These are phyloP conservation scores for Nakazawaea molendinolei DNA, from an alignment of 805 yeast species.

Conservation along the genomic window DNA sequence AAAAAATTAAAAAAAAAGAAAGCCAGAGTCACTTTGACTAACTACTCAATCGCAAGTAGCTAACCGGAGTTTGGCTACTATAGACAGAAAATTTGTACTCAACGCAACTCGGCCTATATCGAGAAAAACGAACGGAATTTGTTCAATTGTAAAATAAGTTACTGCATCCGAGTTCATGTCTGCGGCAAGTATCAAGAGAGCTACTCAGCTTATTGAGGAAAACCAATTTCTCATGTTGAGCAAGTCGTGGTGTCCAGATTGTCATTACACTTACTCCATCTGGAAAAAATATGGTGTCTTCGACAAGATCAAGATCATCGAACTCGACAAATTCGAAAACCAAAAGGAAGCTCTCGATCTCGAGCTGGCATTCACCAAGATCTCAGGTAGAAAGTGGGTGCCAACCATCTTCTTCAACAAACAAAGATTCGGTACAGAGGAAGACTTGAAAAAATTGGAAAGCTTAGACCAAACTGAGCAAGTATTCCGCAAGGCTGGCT, in stretches of 20 bases:
- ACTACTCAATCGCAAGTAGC: too few species aligned
- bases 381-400: constrained; percentile 60
- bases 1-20: too few species aligned
- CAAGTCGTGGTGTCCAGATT: constrained; percentile 77
- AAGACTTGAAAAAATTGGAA: constrained; percentile 34
- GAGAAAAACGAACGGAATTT: too few species aligned
- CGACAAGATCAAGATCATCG: constrained; percentile 47
- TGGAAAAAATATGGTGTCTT: constrained; percentile 47
- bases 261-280: constrained; percentile 52
- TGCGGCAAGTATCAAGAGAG: too few species aligned
- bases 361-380: constrained; percentile 48
- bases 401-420: constrained; percentile 63
- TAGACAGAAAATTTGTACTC: too few species aligned
- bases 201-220: constrained; percentile 36
- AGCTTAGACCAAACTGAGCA: constrained; percentile 26
- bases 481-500: constrained; percentile 27
- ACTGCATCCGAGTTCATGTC: too few species aligned
- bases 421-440: constrained; percentile 51
- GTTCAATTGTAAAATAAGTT: too few species aligned
- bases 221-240: constrained; percentile 52
- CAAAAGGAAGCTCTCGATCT: constrained; percentile 43
- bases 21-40: too few species aligned
- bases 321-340: constrained; percentile 46
- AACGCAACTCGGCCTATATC: too few species aligned
- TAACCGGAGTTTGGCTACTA: too few species aligned